A percentile compares a stretch with the other conserved stretches of the same genome.
These are phyloP conservation scores for Hypsizygus marmoreus DNA, from an alignment of 768 basidiomycete genomes.

Conservation along the genomic window DNA sequence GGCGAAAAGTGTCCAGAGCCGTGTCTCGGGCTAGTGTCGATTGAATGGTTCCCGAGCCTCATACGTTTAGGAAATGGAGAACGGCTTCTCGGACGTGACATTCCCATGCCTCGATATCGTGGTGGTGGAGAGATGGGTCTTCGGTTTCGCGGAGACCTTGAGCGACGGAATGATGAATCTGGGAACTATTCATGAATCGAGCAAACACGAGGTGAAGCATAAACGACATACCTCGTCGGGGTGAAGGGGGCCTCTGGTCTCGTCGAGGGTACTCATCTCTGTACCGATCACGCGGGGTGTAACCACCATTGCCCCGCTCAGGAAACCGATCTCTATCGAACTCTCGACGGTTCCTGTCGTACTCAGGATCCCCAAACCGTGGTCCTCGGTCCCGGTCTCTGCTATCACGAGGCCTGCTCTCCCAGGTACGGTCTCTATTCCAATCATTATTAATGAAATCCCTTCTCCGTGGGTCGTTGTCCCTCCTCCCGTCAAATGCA, in stretches of 20 bases:
- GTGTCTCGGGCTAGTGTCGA: conserved; percentile 22
- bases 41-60: conserved; percentile 31
- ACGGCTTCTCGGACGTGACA: too few species aligned
- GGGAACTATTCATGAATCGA: conserved; percentile 12
- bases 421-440: conserved; percentile 21
- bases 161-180: conserved; percentile 15
- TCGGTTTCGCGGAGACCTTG: conserved; percentile 26
- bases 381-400: conserved; percentile 18
- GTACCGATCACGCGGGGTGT: conserved; percentile 23
- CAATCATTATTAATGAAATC: conserved; percentile 24
- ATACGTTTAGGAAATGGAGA: conserved; percentile 22
- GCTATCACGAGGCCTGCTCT: conserved; percentile 13
- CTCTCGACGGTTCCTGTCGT: conserved; percentile 20
- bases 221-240: conserved; percentile 16
- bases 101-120: conserved; percentile 21
- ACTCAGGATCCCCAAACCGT: conserved; percentile 15
- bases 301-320: conserved; percentile 9
- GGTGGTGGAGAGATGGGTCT: conserved; percentile 22
- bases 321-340: conserved; percentile 24
- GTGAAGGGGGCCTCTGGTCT: conserved; percentile 21
- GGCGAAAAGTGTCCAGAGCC: conserved; percentile 17
- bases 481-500: conserved; percentile 27
- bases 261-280: conserved; percentile 23
- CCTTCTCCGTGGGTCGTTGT: conserved; percentile 22
- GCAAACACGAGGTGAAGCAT: conserved; percentile 1